These are phyloP conservation scores for Fusarium poae DNA, from an alignment of 2,329 filamentous ascomycete genomes.

Conservation along the genomic window DNA sequence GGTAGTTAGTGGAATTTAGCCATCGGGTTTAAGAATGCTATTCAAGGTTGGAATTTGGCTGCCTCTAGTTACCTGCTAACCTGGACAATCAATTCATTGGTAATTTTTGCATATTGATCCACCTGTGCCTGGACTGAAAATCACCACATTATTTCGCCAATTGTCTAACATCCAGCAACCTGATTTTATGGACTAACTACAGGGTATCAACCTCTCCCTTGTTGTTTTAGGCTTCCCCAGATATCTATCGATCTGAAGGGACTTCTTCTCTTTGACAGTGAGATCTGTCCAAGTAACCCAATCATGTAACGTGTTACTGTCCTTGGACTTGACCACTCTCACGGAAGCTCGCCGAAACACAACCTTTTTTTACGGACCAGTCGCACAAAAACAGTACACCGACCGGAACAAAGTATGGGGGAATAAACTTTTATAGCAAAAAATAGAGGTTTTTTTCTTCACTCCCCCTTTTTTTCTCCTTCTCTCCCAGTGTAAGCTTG, in stretches of 20 bases:
- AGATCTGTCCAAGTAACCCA: slow-evolving; percentile 9
- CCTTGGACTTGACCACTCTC: slow-evolving; percentile 11
- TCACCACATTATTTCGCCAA: background rate
- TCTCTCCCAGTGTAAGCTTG: slow-evolving; percentile 11
- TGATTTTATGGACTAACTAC: background rate
- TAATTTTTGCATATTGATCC: background rate
- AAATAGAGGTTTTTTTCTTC: background rate
- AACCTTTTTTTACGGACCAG: slow-evolving; percentile 8
- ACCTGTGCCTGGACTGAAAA: background rate
- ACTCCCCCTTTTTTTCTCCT: background rate
- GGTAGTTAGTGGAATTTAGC: slow-evolving; percentile 1
- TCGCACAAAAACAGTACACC: slow-evolving; percentile 33
- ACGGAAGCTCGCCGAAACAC: slow-evolving; percentile 36
- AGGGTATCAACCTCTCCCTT: slow-evolving; percentile 3
- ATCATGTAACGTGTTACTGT: slow-evolving; percentile 6
- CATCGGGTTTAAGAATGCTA: slow-evolving; percentile 5
- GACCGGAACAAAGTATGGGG: slow-evolving; percentile 13
- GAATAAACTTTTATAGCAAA: background rate
- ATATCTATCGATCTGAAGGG: slow-evolving; percentile 1
- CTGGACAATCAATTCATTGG: background rate
- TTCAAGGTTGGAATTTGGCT: slow-evolving; percentile 7
- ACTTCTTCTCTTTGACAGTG: slow-evolving; percentile 1
- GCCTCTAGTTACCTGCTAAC: background rate
- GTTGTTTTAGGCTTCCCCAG: background rate
- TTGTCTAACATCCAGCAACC: background rate